phyloP scores from a whole-genome alignment of 192 early-diverging fungal genomes.

The Backusella parvicylindrica region DNA sequence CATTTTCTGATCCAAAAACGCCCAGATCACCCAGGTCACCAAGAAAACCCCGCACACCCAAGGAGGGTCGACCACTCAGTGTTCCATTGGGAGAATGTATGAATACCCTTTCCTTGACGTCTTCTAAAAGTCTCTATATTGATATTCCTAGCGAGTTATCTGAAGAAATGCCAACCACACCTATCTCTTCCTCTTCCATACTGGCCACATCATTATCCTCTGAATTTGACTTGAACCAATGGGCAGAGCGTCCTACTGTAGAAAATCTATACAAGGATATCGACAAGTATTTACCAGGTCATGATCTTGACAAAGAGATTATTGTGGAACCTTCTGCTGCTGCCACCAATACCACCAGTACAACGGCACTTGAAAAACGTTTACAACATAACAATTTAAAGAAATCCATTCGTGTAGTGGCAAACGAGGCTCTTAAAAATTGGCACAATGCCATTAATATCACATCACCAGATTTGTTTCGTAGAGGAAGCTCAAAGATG shows the following conservation, averaged over 20 bases:
- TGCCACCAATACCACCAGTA: too few relatives aligned
- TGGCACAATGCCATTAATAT: slow-evolving; percentile 24
- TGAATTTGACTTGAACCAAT: slow-evolving; percentile 6
- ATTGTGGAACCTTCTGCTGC: slow-evolving; percentile 28
- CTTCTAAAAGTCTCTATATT: neutral
- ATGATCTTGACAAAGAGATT: slow-evolving; percentile 70
- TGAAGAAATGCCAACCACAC: neutral
- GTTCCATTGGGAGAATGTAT: neutral
- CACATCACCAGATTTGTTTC: slow-evolving; percentile 31
- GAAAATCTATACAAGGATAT: slow-evolving; percentile 65
- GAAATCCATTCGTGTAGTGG: slow-evolving; percentile 51
- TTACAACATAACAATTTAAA: slow-evolving; percentile 27
- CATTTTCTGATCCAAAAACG: neutral
- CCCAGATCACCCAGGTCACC: neutral
- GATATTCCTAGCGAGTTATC: neutral
- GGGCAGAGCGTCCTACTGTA: slow-evolving; percentile 59
- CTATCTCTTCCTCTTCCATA: neutral
- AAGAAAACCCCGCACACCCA: neutral
- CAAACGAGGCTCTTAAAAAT: slow-evolving; percentile 40
- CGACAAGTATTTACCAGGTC: slow-evolving; percentile 70
- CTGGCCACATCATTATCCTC: neutral
- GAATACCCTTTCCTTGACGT: neutral
- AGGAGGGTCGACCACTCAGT: neutral
- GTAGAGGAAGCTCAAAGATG: slow-evolving; percentile 52
- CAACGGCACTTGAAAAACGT: slow-evolving; percentile 9